A percentile compares a stretch with the other conserved stretches of the same genome.
These are phyloP conservation scores for Zangia roseola DNA, from an alignment of 768 basidiomycete genomes.

Conservation along the genomic window DNA sequence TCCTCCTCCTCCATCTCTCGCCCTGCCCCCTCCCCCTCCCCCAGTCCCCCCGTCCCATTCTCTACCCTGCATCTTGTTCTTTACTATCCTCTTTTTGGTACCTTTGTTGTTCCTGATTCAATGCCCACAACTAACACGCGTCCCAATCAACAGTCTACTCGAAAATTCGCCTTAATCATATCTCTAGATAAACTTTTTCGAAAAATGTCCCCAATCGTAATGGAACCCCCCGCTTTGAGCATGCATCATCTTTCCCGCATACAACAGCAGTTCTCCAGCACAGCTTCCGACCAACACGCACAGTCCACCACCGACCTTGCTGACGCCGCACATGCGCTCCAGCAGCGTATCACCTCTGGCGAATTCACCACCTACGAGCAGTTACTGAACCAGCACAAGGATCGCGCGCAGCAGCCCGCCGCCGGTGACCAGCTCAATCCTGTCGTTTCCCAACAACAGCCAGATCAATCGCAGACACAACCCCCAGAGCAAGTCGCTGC, in stretches of 20 bases:
- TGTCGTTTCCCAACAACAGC: conserved; percentile 8
- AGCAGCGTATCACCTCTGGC: conserved; percentile 28
- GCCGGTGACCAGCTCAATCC: conserved; percentile 15
- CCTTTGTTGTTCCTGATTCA: neutral
- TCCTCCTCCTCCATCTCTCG: conserved; percentile 19
- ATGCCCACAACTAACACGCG: conserved; percentile 9
- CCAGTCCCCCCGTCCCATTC: neutral
- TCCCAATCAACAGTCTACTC: conserved; percentile 20
- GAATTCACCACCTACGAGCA: conserved; percentile 34
- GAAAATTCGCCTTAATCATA: conserved; percentile 29
- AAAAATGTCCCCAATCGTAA: conserved; percentile 57
- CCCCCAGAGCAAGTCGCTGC: conserved; percentile 28
- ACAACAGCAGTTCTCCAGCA: conserved; percentile 43
- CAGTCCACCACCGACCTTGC: conserved; percentile 19
- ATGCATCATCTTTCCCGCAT: conserved; percentile 53
- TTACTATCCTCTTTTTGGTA: neutral
- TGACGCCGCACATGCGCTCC: conserved; percentile 26
- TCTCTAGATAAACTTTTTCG: conserved; percentile 29
- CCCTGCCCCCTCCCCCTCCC: neutral
- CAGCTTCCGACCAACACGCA: conserved; percentile 32
- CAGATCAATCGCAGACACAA: conserved; percentile 14
- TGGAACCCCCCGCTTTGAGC: conserved; percentile 52
- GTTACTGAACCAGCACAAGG: conserved; percentile 30
- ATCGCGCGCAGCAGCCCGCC: conserved; percentile 22
- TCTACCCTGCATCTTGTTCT: neutral